Conservation (phyloP, 2,329 filamentous ascomycete genomes). For the Thyridium curvatum region DNA sequence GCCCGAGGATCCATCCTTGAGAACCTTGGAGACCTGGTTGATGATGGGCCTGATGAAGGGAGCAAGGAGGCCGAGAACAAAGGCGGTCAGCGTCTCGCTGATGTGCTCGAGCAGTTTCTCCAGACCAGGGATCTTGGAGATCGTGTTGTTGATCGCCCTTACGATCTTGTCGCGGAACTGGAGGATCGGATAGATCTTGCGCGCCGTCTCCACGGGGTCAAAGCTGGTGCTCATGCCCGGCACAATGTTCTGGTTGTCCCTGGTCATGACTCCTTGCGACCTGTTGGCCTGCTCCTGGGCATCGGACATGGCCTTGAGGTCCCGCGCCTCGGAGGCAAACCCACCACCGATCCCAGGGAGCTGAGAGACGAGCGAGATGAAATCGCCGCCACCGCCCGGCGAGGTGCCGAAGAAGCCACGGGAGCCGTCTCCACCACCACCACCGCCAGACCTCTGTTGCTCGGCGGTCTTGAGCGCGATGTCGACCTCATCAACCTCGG, state of each 20-base stretch:
- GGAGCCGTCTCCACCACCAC: constrained; percentile 18
- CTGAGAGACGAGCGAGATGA: constrained; percentile 69
- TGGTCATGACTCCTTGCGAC: constrained; percentile 8
- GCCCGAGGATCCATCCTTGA: constrained; percentile 79
- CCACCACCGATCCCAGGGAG: constrained; percentile 65
- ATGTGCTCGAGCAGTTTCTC: constrained; percentile 90
- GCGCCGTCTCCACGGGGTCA: constrained; percentile 69
- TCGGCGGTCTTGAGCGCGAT: constrained; percentile 65
- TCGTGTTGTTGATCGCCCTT: constrained; percentile 74
- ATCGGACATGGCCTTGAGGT: constrained; percentile 54
- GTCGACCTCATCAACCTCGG: constrained; percentile 77
- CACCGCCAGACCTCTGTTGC: constrained; percentile 25
- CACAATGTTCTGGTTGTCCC: constrained; percentile 48
- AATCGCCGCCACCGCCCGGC: constrained; percentile 30
- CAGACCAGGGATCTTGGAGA: constrained; percentile 87
- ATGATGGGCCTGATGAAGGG: constrained; percentile 93
- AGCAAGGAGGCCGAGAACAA: constrained; percentile 83
- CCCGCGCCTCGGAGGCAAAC: constrained; percentile 59
- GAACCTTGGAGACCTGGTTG: constrained; percentile 70
- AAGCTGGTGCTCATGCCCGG: constrained; percentile 71
- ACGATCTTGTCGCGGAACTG: constrained; percentile 93
- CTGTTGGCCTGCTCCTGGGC: constrained; percentile 56
- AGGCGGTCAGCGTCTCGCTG: constrained; percentile 85
- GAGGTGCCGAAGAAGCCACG: constrained; percentile 25
- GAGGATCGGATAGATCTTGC: constrained; percentile 90